Evolutionary conservation across 768 basidiomycete genomes (phyloP), one percentile per base, ranked within the genome.

Genomic region (Phlebiopsis gigantea): DNA sequence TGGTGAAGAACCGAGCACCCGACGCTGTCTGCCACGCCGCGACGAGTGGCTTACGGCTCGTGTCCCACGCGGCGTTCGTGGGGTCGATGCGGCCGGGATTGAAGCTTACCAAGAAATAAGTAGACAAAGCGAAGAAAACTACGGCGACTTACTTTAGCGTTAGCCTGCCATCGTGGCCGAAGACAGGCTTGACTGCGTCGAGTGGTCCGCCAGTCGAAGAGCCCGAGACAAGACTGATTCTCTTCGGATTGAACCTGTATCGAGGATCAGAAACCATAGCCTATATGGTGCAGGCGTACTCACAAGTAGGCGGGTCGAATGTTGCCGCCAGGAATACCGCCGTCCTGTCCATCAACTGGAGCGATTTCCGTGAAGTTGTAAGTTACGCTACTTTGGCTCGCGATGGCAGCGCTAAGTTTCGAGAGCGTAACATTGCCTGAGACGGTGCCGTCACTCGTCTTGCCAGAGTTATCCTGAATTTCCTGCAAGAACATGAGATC

Each of bases 21-120:
- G 61, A 57, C 5, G 66, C 56, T 7, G 79, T 80, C 59, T 73
- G 64, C 81, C 82, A 86, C 15, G 73, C 71, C 1, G 82, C 82
- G 19, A 77, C 80, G 22, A 85, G 73, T 1, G 84, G 83, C 65
- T 86, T 84, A 42, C 83, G 75, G 29, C 79, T 80, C 24, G 70
- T 65, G 21, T 69, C 66, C 82, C 83, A 85, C 2, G 79, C 80
- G 10, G 66, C 56, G 62, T 80, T 82, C 21, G 72, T 77, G 9
- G 84, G 83, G 51, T 84, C 81, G 49, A 86, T 79, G 39, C 82
- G 80, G 22, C 82, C 82, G 28, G 83, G 84, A 62, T 85, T 84
- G 63, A 79, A 76, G 58, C 83, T 85, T n/a, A n/a, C n/a, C n/a
- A n/a, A n/a, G n/a, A n/a, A n/a, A n/a, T n/a, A n/a, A n/a, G n/a